A percentile compares a stretch with the other conserved stretches of the same genome.
These are phyloP conservation scores for Blastocrithidia nonstop DNA, from an alignment of 208 protist species.

Conservation along the genomic window DNA sequence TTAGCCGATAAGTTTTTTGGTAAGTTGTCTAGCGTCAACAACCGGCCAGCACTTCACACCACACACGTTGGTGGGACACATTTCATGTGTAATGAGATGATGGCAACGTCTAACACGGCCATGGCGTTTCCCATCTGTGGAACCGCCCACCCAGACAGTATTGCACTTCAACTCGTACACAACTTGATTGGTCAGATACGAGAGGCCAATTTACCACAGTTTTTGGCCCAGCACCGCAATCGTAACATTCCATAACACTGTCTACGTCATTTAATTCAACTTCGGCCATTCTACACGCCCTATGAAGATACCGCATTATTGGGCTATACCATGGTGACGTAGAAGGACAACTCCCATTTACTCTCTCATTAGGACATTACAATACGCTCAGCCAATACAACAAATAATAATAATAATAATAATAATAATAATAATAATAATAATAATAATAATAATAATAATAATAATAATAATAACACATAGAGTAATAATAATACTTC, in stretches of 20 bases:
- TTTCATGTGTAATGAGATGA: slow-evolving; percentile 59
- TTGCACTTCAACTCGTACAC: slow-evolving; percentile 87
- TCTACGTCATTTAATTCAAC: slow-evolving; percentile 49
- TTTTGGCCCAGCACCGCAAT: slow-evolving; percentile 56
- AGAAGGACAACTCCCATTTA: too few relatives aligned
- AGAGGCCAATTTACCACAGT: slow-evolving; percentile 60
- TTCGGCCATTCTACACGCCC: slow-evolving; percentile 83
- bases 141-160: slow-evolving; percentile 82
- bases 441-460: too few relatives aligned
- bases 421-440: slow-evolving; percentile 8
- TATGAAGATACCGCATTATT: slow-evolving; percentile 84
- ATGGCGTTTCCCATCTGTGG: slow-evolving; percentile 75
- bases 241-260: slow-evolving; percentile 36
- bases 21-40: slow-evolving; percentile 44
- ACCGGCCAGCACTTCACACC: slow-evolving; percentile 30
- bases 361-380: too few relatives aligned
- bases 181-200: slow-evolving; percentile 89
- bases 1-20: slow-evolving; percentile 87
- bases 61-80: slow-evolving; percentile 54
- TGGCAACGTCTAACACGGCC: slow-evolving; percentile 70
- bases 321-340: slow-evolving; percentile 74
- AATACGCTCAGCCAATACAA: too few relatives aligned
- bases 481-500: background rate
- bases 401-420: too few relatives aligned
- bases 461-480: background rate